phyloP scores from a whole-genome alignment of 164 flowering plant species.

The Magnolia changhungtana region DNA sequence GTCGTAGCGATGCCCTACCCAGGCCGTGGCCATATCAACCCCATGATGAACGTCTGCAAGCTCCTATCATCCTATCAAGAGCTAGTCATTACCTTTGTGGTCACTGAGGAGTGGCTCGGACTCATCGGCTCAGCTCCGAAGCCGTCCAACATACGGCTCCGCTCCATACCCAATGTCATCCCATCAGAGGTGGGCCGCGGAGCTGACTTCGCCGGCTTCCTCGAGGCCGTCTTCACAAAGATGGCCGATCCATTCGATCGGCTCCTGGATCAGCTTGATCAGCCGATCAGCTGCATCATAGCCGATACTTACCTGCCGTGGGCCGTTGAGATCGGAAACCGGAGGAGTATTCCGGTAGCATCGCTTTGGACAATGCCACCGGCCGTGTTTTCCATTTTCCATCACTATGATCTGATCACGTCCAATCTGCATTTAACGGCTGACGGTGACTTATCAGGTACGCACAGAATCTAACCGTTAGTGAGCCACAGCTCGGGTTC shows the following conservation, averaged over 20 bases:
- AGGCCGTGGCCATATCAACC: slow-evolving; percentile 64
- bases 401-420: slow-evolving; percentile 35
- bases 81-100: slow-evolving; percentile 47
- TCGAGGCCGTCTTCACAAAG: slow-evolving; percentile 46
- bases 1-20: slow-evolving; percentile 53
- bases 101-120: slow-evolving; percentile 80
- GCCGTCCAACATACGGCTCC: slow-evolving; percentile 39
- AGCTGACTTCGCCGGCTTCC: slow-evolving; percentile 39
- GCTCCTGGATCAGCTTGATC: slow-evolving; percentile 40
- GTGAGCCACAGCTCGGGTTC: too few species aligned
- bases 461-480: neutral
- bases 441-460: slow-evolving; percentile 36
- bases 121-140: slow-evolving; percentile 34
- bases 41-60: slow-evolving; percentile 59
- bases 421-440: slow-evolving; percentile 31
- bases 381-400: slow-evolving; percentile 34
- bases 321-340: slow-evolving; percentile 40
- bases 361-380: slow-evolving; percentile 49
- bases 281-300: slow-evolving; percentile 33
- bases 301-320: slow-evolving; percentile 46
- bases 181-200: slow-evolving; percentile 65
- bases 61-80: slow-evolving; percentile 16
- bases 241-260: slow-evolving; percentile 56
- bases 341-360: slow-evolving; percentile 52
- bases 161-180: slow-evolving; percentile 66